phyloP scores from a whole-genome alignment of 306 rosid genomes.

The Cicer yamashitae region DNA sequence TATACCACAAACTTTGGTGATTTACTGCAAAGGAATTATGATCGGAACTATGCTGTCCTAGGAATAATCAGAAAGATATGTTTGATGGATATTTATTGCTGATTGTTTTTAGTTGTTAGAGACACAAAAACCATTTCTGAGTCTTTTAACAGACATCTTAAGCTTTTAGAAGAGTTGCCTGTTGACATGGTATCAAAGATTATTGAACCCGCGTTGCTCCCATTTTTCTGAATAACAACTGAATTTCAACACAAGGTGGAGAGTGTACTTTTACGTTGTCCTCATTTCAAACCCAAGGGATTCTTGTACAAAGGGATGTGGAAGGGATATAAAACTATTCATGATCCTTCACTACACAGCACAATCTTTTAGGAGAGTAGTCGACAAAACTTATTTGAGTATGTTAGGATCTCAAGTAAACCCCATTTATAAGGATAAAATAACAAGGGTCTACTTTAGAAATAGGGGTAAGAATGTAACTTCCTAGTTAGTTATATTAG shows the following conservation, averaged over 20 bases:
- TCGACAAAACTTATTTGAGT: neutral
- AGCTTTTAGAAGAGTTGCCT: neutral
- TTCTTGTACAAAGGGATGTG: neutral
- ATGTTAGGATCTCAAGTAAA: neutral
- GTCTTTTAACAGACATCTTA: neutral
- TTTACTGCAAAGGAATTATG: neutral
- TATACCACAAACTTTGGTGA: neutral
- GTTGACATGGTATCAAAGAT: neutral
- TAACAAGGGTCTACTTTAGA: no score
- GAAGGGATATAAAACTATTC: neutral
- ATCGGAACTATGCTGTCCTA: neutral
- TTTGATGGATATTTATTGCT: neutral
- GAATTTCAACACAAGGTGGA: conserved; percentile 3
- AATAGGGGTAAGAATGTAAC: no score
- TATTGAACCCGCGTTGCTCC: neutral
- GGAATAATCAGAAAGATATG: neutral
- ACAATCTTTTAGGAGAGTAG: neutral
- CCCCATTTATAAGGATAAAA: no score
- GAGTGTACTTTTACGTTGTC: neutral
- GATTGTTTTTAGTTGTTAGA: neutral
- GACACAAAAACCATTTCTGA: neutral
- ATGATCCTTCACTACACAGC: neutral
- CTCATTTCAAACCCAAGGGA: neutral
- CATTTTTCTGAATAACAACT: neutral
- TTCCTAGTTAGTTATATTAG: no score